These are phyloP conservation scores for Nematocida ironsii DNA, from an alignment of 371 early-diverging fungal genomes.

Conservation along the genomic window DNA sequence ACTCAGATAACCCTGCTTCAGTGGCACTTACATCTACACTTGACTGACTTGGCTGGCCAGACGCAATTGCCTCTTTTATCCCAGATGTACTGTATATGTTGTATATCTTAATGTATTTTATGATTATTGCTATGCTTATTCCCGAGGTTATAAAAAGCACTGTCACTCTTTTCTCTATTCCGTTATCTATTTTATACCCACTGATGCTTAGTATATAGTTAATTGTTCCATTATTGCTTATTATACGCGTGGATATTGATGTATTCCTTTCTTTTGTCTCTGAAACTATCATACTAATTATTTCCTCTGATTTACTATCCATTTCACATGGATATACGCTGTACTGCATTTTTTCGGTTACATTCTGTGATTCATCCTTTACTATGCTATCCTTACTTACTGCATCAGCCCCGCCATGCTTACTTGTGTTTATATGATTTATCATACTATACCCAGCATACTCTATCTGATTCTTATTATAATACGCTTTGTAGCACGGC, in stretches of 20 bases:
- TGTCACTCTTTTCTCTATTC: slow-evolving; percentile 31
- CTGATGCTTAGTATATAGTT: slow-evolving; percentile 11
- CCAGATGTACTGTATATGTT: slow-evolving; percentile 43
- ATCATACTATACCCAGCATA: no score
- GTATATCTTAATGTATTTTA: slow-evolving; percentile 45
- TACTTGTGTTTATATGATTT: no score
- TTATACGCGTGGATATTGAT: slow-evolving; percentile 31
- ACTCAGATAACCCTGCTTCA: no score
- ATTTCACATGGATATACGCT: neutral
- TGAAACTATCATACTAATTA: slow-evolving; percentile 2
- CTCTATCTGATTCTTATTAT: neutral
- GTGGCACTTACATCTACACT: no score
- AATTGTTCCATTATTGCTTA: slow-evolving; percentile 19
- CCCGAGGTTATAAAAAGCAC: neutral
- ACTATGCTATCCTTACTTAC: no score
- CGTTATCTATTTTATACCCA: slow-evolving; percentile 26
- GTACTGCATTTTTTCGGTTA: no score
- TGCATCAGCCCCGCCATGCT: no score
- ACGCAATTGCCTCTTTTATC: slow-evolving; percentile 30
- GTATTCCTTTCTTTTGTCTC: slow-evolving; percentile 11
- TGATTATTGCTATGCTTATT: neutral
- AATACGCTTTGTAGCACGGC: neutral
- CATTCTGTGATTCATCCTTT: no score
- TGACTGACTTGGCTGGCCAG: no score
- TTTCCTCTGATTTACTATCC: neutral